Evolutionary conservation across 441 rosid genomes (phyloP).

Genomic region (Populus hybrid): DNA sequence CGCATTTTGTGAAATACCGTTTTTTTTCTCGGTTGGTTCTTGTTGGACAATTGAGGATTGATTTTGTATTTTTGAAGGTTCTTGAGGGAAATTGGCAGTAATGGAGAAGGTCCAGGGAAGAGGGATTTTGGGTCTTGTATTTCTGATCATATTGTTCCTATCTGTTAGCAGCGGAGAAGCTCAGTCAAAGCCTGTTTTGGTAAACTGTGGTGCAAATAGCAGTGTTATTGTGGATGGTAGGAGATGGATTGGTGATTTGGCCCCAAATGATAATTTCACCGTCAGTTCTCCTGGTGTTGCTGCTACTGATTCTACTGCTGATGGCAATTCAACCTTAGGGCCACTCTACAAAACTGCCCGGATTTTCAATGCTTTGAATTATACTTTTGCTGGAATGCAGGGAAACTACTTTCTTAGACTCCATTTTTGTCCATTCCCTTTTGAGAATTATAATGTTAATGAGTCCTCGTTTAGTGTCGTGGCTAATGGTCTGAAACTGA

Average conservation of each 20-base stretch:
- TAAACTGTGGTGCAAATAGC: conserved; percentile 68
- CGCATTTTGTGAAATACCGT: conserved; percentile 9
- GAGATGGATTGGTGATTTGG: conserved; percentile 73
- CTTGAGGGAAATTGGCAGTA: conserved; percentile 13
- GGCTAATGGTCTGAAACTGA: conserved; percentile 56
- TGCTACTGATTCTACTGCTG: conserved; percentile 29
- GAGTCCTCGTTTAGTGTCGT: conserved; percentile 56
- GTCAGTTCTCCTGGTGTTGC: conserved; percentile 40
- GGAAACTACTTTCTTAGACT: conserved; percentile 70
- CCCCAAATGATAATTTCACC: conserved; percentile 44
- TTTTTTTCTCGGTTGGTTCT: conserved; percentile 8
- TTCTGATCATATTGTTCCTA: conserved; percentile 27
- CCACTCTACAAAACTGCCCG: conserved; percentile 60
- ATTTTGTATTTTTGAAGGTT: background rate
- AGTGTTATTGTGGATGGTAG: conserved; percentile 56
- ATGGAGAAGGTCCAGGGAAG: conserved; percentile 36
- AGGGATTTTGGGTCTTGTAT: conserved; percentile 23
- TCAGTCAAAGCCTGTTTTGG: conserved; percentile 46
- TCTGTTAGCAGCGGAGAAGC: conserved; percentile 41
- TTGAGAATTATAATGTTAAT: conserved; percentile 44
- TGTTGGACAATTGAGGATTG: background rate
- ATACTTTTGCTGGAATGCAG: conserved; percentile 47
- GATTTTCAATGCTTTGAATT: conserved; percentile 51
- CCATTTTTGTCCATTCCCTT: conserved; percentile 65
- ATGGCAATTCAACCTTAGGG: conserved; percentile 20